Evolutionary conservation across 352 stramenopile species (phyloP).

Genomic region (Pythium pyrilobum): DNA sequence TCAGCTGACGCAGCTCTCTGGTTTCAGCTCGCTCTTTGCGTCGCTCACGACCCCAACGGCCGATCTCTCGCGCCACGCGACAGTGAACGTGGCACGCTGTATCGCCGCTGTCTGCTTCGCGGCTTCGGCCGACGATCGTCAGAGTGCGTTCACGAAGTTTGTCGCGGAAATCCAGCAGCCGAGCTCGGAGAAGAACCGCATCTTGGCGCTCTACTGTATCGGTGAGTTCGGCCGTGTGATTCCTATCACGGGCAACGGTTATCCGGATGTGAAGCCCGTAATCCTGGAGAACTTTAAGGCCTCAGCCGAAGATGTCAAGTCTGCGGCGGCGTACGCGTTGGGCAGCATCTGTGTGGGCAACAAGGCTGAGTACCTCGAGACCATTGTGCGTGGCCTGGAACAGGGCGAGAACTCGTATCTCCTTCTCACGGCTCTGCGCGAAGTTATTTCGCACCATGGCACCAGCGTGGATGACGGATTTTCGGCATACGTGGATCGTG

Average conservation of each 20-base stretch:
- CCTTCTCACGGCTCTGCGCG: slow-evolving; percentile 93
- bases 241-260: slow-evolving; percentile 64
- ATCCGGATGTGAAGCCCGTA: slow-evolving; percentile 83
- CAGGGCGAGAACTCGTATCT: slow-evolving; percentile 93
- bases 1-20: slow-evolving; percentile 56
- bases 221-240: slow-evolving; percentile 94
- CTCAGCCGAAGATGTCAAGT: slow-evolving; percentile 93
- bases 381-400: slow-evolving; percentile 93
- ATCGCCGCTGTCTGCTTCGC: slow-evolving; percentile 84
- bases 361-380: slow-evolving; percentile 83
- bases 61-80: slow-evolving; percentile 85
- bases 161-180: slow-evolving; percentile 53
- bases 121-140: slow-evolving; percentile 47
- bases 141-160: slow-evolving; percentile 71
- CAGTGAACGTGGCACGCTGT: slow-evolving; percentile 92
- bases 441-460: slow-evolving; percentile 91
- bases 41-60: slow-evolving; percentile 60
- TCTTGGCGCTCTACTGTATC: slow-evolving; percentile 92
- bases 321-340: slow-evolving; percentile 94
- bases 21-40: slow-evolving; percentile 86
- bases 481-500: slow-evolving; percentile 68
- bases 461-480: slow-evolving; percentile 72
- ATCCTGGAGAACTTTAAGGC: slow-evolving; percentile 89
- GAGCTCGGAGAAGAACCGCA: slow-evolving; percentile 59
- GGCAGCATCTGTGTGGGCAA: slow-evolving; percentile 95